phyloP scores from a whole-genome alignment of 768 basidiomycete genomes.

The Leccinum rimulosum region DNA sequence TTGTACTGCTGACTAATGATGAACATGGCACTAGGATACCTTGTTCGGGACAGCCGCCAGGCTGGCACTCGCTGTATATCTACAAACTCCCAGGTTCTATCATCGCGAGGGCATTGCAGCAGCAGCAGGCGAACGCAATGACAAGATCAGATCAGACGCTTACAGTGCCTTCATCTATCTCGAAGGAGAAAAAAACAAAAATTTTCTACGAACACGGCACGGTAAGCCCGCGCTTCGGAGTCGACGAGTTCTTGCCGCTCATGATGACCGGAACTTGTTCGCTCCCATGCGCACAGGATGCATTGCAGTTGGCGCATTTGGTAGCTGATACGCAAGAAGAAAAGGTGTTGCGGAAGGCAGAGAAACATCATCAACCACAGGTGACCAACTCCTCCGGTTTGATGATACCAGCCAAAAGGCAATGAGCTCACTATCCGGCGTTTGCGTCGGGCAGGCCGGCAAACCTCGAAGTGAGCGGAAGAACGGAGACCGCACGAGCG shows the following conservation, averaged over 20 bases:
- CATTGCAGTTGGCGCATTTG: constrained; percentile 43
- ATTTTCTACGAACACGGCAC: constrained; percentile 33
- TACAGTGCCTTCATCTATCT: constrained; percentile 22
- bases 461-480: constrained; percentile 29
- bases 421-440: constrained; percentile 17
- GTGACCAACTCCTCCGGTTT: constrained; percentile 21
- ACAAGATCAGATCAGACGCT: constrained; percentile 24
- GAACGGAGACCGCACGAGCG: constrained; percentile 24
- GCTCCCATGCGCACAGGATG: constrained; percentile 38
- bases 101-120: constrained; percentile 15
- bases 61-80: neutral
- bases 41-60: neutral
- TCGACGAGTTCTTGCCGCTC: constrained; percentile 11
- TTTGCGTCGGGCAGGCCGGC: constrained; percentile 21
- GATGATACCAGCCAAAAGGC: constrained; percentile 14
- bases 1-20: constrained; percentile 22
- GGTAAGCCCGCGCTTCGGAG: constrained; percentile 21
- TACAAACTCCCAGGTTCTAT: constrained; percentile 15
- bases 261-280: constrained; percentile 21
- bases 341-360: constrained; percentile 38
- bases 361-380: constrained; percentile 41
- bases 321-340: constrained; percentile 48
- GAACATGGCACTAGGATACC: neutral
- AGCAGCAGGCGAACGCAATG: constrained; percentile 18
- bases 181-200: constrained; percentile 28